Base-by-base conservation (phyloP, 1,284 basidiomycete species). In the Coniferiporia sulphurascens region DNA sequence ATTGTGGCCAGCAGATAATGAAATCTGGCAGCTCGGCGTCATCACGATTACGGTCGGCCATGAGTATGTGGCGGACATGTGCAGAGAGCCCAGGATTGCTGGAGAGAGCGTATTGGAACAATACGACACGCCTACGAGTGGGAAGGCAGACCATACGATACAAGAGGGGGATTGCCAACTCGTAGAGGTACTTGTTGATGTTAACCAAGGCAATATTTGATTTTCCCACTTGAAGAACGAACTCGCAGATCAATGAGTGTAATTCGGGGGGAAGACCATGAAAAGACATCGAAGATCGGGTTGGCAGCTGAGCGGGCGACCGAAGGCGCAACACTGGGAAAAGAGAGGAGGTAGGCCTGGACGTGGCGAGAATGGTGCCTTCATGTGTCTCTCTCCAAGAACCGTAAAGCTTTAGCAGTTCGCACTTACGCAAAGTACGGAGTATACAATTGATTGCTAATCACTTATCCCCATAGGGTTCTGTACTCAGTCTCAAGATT, bases 11-110 rank as follows among this genome's bases (percentile, higher is more conserved):
- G 32, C 55, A 62, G 9, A 62, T 48, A 49, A 62, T 53, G 43
- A 62, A 62, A 41, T 62, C 61, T n/a, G 61, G 61, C 35, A 62
- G 27, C 21, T 51, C 53, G 21, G 52, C 43, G 49, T 59, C 61
- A 21, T 62, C 57, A 35, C 57, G 54, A 49, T 62, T 59, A 15
- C 61, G 61, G 49, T 62, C 61, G 19, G 57, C 56, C 27, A 59
- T 53, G 27, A 62, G 50, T 12, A 62, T 21, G 44, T 62, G 61
- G 48, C 61, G 61, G n/a, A 62, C 54, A 44, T 59, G 53, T n/a
- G 35, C 35, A 21, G 53, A 52, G 38, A 59, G 43, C 12, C 12
- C 3, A 6, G 61, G 61, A n/a, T 49, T 49, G 5, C 35, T 51
- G 44, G 44, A 21, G 17, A 62, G 36, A n/a, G 58, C 38, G 36